A percentile compares a stretch with the other conserved stretches of the same genome.
Evolutionary conservation across 2,329 filamentous ascomycete species (phyloP).

Genomic region (Sporothrix mexicana): DNA sequence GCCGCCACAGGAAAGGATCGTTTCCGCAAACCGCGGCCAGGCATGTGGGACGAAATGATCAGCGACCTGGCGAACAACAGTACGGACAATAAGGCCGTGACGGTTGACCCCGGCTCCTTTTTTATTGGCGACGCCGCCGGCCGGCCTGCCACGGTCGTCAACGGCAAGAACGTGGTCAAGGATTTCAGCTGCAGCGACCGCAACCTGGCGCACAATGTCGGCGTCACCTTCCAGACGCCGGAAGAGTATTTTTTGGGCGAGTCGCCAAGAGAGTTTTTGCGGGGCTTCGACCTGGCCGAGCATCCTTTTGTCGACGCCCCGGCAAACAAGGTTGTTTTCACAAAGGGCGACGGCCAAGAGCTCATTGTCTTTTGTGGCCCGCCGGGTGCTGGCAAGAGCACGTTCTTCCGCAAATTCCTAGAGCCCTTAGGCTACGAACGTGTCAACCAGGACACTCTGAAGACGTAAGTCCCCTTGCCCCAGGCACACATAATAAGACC

Average conservation of each 20-base stretch:
- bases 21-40: slow-evolving; percentile 83
- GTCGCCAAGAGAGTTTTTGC: slow-evolving; percentile 66
- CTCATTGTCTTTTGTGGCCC: slow-evolving; percentile 87
- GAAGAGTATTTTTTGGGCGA: slow-evolving; percentile 88
- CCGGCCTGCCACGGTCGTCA: slow-evolving; percentile 54
- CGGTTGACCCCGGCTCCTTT: slow-evolving; percentile 71
- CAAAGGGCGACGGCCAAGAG: slow-evolving; percentile 70
- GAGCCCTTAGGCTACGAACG: slow-evolving; percentile 80
- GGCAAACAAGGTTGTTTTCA: slow-evolving; percentile 43
- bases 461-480: slow-evolving; percentile 56
- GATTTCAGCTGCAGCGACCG: slow-evolving; percentile 72
- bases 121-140: slow-evolving; percentile 90
- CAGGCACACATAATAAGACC: neutral
- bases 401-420: slow-evolving; percentile 81
- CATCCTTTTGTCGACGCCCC: slow-evolving; percentile 54
- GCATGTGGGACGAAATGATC: slow-evolving; percentile 79
- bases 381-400: slow-evolving; percentile 89
- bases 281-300: slow-evolving; percentile 72
- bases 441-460: slow-evolving; percentile 89
- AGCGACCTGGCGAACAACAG: slow-evolving; percentile 61
- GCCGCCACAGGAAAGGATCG: slow-evolving; percentile 83
- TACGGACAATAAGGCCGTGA: slow-evolving; percentile 43
- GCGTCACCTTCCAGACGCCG: slow-evolving; percentile 80
- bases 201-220: slow-evolving; percentile 85
- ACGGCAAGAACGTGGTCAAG: slow-evolving; percentile 59